Conservation (phyloP, 805 yeast genomes). For the Barnettozyma sucrosica region DNA sequence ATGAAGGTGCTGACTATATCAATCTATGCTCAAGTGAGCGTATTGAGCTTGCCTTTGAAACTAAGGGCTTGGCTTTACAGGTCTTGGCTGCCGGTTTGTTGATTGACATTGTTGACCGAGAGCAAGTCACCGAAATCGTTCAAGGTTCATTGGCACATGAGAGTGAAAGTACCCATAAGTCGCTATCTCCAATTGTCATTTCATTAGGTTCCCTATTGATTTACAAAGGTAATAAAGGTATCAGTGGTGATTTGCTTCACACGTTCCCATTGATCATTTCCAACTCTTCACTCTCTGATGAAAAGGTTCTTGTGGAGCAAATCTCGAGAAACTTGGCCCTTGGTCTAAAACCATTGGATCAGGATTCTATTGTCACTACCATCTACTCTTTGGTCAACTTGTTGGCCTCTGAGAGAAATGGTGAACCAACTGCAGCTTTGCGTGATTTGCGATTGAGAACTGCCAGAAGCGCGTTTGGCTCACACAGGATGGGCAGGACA, state of each 20-base stretch:
- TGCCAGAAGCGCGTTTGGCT: constrained; percentile 19
- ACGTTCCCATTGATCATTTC: constrained; percentile 45
- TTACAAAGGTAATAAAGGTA: constrained; percentile 27
- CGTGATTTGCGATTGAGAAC: constrained; percentile 31
- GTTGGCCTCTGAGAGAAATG: constrained; percentile 49
- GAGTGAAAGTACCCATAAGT: constrained; percentile 46
- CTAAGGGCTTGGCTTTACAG: constrained; percentile 54
- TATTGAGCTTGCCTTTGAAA: constrained; percentile 42
- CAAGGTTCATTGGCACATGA: constrained; percentile 46
- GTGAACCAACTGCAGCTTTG: constrained; percentile 29
- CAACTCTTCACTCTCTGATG: constrained; percentile 40
- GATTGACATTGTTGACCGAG: constrained; percentile 39
- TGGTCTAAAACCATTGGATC: constrained; percentile 63
- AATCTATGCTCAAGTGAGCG: constrained; percentile 45
- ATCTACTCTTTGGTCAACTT: constrained; percentile 79
- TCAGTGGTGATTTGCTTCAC: constrained; percentile 32
- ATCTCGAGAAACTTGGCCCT: constrained; percentile 56
- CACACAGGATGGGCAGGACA: constrained; percentile 11
- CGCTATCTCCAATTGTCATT: constrained; percentile 45
- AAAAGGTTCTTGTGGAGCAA: constrained; percentile 42
- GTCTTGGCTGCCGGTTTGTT: constrained; percentile 53
- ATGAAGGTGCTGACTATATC: constrained; percentile 51
- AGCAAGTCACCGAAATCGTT: constrained; percentile 39
- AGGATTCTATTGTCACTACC: constrained; percentile 77
- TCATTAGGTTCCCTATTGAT: constrained; percentile 53